Percentiles rank a stretch among this genome's conserved stretches.
Evolutionary conservation across 208 protist species (phyloP).

Genomic region (Endotrypanum monterogeii): DNA sequence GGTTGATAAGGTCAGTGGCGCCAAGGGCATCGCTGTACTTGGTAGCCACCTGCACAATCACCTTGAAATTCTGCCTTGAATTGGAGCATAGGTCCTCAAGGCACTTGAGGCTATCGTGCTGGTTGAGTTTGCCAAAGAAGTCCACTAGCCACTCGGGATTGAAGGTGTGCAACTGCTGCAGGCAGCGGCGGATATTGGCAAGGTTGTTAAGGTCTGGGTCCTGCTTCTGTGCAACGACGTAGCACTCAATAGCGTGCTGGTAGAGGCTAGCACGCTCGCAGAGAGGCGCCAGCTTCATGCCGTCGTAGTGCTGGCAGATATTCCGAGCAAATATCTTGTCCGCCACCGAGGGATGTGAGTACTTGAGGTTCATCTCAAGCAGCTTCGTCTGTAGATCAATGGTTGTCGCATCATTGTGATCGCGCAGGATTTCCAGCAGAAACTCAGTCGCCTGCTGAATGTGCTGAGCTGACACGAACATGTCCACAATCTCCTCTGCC

Average conservation of each 20-base stretch:
- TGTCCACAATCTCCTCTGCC: conserved; percentile 94
- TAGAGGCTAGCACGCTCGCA: conserved; percentile 98
- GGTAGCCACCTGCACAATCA: conserved; percentile 98
- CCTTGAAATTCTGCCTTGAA: conserved; percentile 97
- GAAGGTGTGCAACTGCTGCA: conserved; percentile 95
- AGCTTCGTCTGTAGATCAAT: conserved; percentile 98
- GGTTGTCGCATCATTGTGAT: conserved; percentile 90
- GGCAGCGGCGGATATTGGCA: conserved; percentile 98
- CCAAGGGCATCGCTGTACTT: conserved; percentile 98
- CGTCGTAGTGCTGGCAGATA: conserved; percentile 98
- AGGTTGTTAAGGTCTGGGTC: conserved; percentile 88
- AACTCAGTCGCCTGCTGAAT: conserved; percentile 98
- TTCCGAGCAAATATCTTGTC: conserved; percentile 98
- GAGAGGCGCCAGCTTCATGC: conserved; percentile 93
- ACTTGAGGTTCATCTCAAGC: conserved; percentile 99
- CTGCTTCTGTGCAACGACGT: conserved; percentile 89
- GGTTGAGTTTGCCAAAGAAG: conserved; percentile 97
- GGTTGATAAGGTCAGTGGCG: conserved; percentile 93
- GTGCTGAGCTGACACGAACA: conserved; percentile 95
- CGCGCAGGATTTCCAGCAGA: conserved; percentile 97
- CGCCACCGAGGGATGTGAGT: conserved; percentile 96
- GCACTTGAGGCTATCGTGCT: conserved; percentile 96
- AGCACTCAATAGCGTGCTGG: conserved; percentile 98
- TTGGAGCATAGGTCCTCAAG: conserved; percentile 96
- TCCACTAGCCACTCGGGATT: conserved; percentile 95